Percentiles rank a stretch among this genome's conserved stretches.
phyloP scores from a whole-genome alignment of 2,329 filamentous ascomycete species.

The Claviceps lovelessii region DNA sequence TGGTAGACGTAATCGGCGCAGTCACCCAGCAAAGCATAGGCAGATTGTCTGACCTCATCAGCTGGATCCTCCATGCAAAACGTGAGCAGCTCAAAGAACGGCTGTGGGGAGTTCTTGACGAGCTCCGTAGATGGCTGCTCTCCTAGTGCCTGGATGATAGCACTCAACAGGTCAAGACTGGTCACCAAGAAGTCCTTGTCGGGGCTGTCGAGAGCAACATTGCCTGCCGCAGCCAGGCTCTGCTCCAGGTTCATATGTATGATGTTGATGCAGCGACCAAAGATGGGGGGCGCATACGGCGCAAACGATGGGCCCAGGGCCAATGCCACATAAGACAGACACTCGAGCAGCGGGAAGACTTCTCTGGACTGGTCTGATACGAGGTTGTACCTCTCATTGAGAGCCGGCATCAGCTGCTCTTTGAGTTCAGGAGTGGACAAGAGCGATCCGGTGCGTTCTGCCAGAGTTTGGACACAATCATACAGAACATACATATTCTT shows the following conservation, averaged over 20 bases:
- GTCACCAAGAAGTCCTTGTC: constrained; percentile 97
- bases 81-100: constrained; percentile 78
- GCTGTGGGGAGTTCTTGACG: constrained; percentile 59
- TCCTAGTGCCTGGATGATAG: constrained; percentile 81
- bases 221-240: constrained; percentile 53
- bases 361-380: constrained; percentile 82
- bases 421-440: constrained; percentile 72
- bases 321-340: constrained; percentile 82
- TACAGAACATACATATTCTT: constrained; percentile 98
- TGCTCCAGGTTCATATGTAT: constrained; percentile 86
- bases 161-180: constrained; percentile 81
- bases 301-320: constrained; percentile 72
- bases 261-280: constrained; percentile 74
- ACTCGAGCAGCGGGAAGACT: constrained; percentile 90
- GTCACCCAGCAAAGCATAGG: constrained; percentile 87
- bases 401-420: constrained; percentile 76
- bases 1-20: constrained; percentile 85
- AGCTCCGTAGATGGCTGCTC: constrained; percentile 59
- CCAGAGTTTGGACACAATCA: constrained; percentile 93
- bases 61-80: constrained; percentile 86
- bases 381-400: constrained; percentile 77
- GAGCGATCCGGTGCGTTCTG: constrained; percentile 73
- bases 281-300: constrained; percentile 75
- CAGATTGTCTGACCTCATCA: constrained; percentile 90
- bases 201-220: constrained; percentile 57